Percentiles rank a stretch among this genome's conserved stretches.
Conservation (phyloP, 2,329 filamentous ascomycete genomes). For the Colletotrichum tanaceti region DNA sequence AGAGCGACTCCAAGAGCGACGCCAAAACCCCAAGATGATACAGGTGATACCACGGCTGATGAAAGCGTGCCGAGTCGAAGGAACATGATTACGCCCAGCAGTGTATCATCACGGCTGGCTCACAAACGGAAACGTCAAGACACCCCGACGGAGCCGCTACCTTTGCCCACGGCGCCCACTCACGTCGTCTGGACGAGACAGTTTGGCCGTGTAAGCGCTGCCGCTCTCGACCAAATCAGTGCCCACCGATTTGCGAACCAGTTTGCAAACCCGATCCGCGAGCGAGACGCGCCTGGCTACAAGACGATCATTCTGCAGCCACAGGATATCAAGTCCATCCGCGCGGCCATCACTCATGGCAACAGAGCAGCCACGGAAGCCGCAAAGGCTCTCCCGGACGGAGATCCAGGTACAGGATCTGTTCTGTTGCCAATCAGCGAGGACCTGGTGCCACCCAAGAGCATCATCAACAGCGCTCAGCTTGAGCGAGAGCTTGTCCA, state of each 20-base stretch:
- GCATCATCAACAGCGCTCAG: constrained; percentile 92
- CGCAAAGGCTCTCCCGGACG: constrained; percentile 70
- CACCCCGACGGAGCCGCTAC: constrained; percentile 55
- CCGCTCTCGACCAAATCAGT: constrained; percentile 80
- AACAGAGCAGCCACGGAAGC: constrained; percentile 72
- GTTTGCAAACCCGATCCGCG: constrained; percentile 80
- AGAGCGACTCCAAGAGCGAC: constrained; percentile 37
- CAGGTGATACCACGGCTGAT: constrained; percentile 66
- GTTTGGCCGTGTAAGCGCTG: constrained; percentile 77
- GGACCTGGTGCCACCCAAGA: constrained; percentile 85
- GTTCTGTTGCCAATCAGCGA: constrained; percentile 76
- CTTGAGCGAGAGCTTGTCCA: constrained; percentile 93
- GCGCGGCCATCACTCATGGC: constrained; percentile 79
- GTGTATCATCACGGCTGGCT: constrained; percentile 51
- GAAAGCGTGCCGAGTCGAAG: constrained; percentile 60
- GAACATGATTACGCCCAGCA: constrained; percentile 52
- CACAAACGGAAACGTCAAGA: constrained; percentile 70
- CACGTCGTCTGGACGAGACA: constrained; percentile 81
- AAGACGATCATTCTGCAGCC: constrained; percentile 78
- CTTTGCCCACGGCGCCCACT: constrained; percentile 65
- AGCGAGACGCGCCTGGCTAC: constrained; percentile 81
- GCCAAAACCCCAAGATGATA: constrained; percentile 65
- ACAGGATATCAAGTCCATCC: constrained; percentile 82
- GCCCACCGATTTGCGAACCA: constrained; percentile 83
- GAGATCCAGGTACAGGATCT: constrained; percentile 66